Conservation (phyloP, 2,329 filamentous ascomycete species). For the Monosporascus ibericus region DNA sequence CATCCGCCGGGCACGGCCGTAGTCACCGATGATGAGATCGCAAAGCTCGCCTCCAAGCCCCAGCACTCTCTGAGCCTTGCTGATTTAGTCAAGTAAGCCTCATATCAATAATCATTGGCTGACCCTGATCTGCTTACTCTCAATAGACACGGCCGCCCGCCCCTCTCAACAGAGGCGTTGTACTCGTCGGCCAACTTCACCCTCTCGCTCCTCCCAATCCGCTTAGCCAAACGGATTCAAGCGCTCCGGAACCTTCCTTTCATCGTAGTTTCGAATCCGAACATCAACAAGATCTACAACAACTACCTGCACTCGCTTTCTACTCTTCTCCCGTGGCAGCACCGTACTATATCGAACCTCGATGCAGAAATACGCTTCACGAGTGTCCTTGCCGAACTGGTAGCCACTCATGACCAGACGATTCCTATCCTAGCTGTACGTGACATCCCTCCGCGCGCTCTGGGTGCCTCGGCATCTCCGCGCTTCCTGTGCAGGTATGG, state of each 20-base stretch:
- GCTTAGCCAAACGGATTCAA: conserved; percentile 89
- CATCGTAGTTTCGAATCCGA: conserved; percentile 96
- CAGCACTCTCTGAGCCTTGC: conserved; percentile 78
- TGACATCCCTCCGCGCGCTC: not conserved
- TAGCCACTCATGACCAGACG: conserved; percentile 88
- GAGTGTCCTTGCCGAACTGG: conserved; percentile 88
- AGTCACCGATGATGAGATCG: conserved; percentile 69
- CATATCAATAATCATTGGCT: conserved; percentile 1
- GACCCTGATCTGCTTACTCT: not conserved
- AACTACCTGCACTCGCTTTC: conserved; percentile 94
- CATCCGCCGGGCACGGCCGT: conserved; percentile 39
- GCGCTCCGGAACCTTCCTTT: conserved; percentile 89
- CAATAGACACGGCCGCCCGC: conserved; percentile 67
- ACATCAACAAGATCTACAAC: conserved; percentile 89
- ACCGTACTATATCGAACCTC: conserved; percentile 62
- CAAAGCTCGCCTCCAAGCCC: conserved; percentile 67
- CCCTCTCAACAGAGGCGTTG: conserved; percentile 72
- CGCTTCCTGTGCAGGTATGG: not conserved
- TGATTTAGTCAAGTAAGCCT: conserved; percentile 74
- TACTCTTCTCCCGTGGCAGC: conserved; percentile 77
- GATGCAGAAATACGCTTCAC: conserved; percentile 90
- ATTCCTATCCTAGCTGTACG: conserved; percentile 73
- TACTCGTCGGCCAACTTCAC: conserved; percentile 94
- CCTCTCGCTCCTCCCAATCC: conserved; percentile 82
- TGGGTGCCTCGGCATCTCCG: not conserved